Base-by-base conservation (phyloP, 805 yeast genomes). In the Suhomyces sp. region DNA sequence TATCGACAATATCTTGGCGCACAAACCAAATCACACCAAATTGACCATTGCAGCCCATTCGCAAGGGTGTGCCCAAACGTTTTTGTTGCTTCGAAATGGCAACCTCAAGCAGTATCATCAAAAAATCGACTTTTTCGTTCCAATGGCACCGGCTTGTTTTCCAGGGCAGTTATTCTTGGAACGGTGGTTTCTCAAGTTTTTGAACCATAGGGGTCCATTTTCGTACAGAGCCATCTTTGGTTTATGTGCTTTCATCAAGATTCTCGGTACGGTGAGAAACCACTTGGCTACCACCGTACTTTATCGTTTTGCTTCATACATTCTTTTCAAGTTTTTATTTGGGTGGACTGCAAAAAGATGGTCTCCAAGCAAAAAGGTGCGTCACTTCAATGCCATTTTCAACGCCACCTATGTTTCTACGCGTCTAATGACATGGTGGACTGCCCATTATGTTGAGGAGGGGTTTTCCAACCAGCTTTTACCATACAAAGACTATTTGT, bases 351-450 rank as follows among this genome's bases (percentile, higher is more conserved):
- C 90, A 61, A 67, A 67, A 12, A 74, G 87, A 27, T 94, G 97
- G 72, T 71, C 71, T 46, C 52, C 61, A 87, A 88, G 91, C 64
- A 74, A 70, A 24, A 71, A 77, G 26, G 71, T 90, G 23, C 77
- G 93, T 60, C 81, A 82, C 55, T 77, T 92, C 33, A 90, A 89
- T 69, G 91, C 93, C 57, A 69, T 92, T 5, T 92, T 90, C 66
- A 87, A 96, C 2, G 97, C 97, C 0, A 89, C 88, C 5, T 88
- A 82, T 66, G 87, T 92, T 13, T 86, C 96, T 24, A 78, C 90
- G 1, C 83, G 84, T 57, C 74, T 89, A 53, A 91, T 93, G 96
- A 78, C 83, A 46, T 94, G 98, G 97, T 93, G 98, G 98, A 73
- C 91, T 19, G 67, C 75, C 44, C 56, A 67, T 42, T 71, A 68